Evolutionary conservation across 2,329 filamentous ascomycete genomes (phyloP), one percentile per base, ranked within the genome.

Genomic region (Exophiala xenobiotica): DNA sequence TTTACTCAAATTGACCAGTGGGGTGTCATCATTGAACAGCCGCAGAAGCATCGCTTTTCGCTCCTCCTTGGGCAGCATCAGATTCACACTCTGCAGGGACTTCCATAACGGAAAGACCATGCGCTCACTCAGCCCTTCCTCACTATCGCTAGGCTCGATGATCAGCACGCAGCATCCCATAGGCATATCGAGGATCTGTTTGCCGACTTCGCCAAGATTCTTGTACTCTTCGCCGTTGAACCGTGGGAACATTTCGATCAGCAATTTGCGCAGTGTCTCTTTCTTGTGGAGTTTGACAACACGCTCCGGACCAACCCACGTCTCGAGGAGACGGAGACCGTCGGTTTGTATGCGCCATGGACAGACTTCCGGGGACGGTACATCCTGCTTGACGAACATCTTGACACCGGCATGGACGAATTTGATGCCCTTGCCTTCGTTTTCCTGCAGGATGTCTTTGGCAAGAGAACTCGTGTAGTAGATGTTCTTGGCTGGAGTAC

Each of bases 331-430:
- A 7, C 87, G 84, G 74, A 99, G 83, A 19, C 93, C 93, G 70
- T 99, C 93, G 9, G 86, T 88, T 76, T 99, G 93, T 63, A 99
- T 93, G 40, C 93, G 84, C 93, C 93, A 99, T 52, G 86, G 82
- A 74, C 91, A 96, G 26, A 93, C 87, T 48, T 91, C 86, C 27
- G 86, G 85, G 4, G 85, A 87, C 53, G 95, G 91, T 0, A 89
- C 87, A 65, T 96, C 90, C 70, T 97, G 92, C 76, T 95, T 96
- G 77, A 97, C 93, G 68, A 95, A 99, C 90, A 97, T 97, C 74
- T 95, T 95, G 26, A 99, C 91, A 58, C 93, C 93, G 44, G 87
- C 92, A 71, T 99, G 93, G 43, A 99, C 88, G 67, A 99, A 96
- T 68, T 93, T 95, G 70, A 97, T 86, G 39, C 90, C 90, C 22